Base-by-base conservation (phyloP, 441 rosid genomes). In the Aleurites moluccanus region DNA sequence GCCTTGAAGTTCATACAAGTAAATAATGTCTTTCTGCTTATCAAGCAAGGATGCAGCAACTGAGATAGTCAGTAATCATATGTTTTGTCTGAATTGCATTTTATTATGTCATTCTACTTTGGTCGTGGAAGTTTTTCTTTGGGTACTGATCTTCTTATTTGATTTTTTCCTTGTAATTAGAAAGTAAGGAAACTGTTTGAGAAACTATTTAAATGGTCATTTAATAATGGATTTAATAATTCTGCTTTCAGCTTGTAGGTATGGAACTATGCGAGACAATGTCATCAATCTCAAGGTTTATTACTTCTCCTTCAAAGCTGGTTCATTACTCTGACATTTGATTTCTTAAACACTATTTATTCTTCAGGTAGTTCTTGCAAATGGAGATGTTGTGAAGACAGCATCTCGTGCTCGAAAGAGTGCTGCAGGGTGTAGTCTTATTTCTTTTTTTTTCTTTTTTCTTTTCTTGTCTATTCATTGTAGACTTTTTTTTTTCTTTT, bases 351-450 rank as follows among this genome's bases (percentile, higher is more conserved):
- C 50, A 66, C 42, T 62, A 16, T 67, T 56, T 67, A 66, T 79
- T 73, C 75, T 66, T 64, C 88, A 92, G 99, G 93, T 89, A 47
- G 96, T 89, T 83, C 97, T 95, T 86, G 87, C 96, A 53, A 84
- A 89, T 86, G 99, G 99, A 82, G 91, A 88, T 84, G 83, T 92
- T 75, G 93, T 95, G 60, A 95, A 92, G 90, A 92, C 99, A 78
- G 97, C 97, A 80, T 94, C 99, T 50, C 97, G 96, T 79, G 99
- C 98, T 75, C 89, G 98, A 83, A 95, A 95, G 83, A 92, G 99
- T 87, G 87, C 99, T 85, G 98, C 99, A 33, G 99, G 98, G 98
- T 95, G 57, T 80, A 91, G 79, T 78, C 74, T 77, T 78, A 35
- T 79, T 14, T 47, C 45, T 64, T 55, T 80, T 28, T 67, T 30